phyloP scores from a whole-genome alignment of 768 basidiomycete species.

The Pleurotus salmoneostramineus region DNA sequence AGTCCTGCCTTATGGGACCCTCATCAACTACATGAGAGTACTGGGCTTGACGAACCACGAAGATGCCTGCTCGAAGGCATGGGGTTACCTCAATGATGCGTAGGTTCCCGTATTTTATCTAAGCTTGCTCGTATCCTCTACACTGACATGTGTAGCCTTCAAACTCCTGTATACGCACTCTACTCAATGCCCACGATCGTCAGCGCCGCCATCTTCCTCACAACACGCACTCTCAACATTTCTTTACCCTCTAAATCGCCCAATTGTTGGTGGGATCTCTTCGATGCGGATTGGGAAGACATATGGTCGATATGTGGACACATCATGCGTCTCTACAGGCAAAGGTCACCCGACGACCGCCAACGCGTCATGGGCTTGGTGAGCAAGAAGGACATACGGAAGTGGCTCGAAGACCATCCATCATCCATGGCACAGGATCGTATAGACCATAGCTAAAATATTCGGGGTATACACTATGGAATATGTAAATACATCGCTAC shows the following conservation, averaged over 20 bases:
- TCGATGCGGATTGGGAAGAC: slow-evolving; percentile 90
- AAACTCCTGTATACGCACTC: slow-evolving; percentile 88
- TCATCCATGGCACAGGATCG: slow-evolving; percentile 33
- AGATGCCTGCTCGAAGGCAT: slow-evolving; percentile 71
- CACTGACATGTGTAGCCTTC: slow-evolving; percentile 52
- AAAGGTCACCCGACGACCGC: slow-evolving; percentile 42
- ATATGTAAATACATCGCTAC: neutral
- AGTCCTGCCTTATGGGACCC: slow-evolving; percentile 87
- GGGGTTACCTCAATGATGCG: slow-evolving; percentile 98
- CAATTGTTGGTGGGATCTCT: slow-evolving; percentile 89
- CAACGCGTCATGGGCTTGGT: slow-evolving; percentile 53
- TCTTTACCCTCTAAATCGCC: slow-evolving; percentile 69
- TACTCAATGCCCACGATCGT: slow-evolving; percentile 91
- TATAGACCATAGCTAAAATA: neutral
- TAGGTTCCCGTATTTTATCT: slow-evolving; percentile 41
- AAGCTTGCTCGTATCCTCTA: neutral
- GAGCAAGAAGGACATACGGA: slow-evolving; percentile 74
- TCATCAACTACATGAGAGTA: slow-evolving; percentile 91
- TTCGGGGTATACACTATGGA: slow-evolving; percentile 29
- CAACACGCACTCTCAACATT: slow-evolving; percentile 67
- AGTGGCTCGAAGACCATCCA: slow-evolving; percentile 68
- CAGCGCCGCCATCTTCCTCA: slow-evolving; percentile 82
- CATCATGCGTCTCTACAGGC: slow-evolving; percentile 77
- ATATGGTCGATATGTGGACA: slow-evolving; percentile 82
- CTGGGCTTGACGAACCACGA: slow-evolving; percentile 77